These are phyloP conservation scores for Fomitopsis palustris DNA, from an alignment of 1,284 basidiomycete species.

Conservation along the genomic window DNA sequence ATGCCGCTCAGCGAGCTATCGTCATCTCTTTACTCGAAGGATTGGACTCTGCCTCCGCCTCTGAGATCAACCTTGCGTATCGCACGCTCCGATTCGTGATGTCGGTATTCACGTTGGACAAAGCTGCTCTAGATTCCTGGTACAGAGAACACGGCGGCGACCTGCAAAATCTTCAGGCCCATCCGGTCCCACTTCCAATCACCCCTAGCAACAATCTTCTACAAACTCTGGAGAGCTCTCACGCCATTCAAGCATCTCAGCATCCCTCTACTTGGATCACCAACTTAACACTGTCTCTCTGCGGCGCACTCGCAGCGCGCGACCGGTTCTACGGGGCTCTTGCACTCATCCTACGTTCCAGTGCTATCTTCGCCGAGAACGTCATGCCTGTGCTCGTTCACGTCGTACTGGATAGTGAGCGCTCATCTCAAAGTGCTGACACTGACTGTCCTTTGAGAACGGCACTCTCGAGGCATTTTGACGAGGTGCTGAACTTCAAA, in stretches of 20 bases:
- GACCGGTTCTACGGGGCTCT: slow-evolving; percentile 74
- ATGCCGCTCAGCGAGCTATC: slow-evolving; percentile 45
- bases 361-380: slow-evolving; percentile 59
- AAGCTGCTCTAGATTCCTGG: slow-evolving; percentile 31
- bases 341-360: slow-evolving; percentile 49
- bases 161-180: slow-evolving; percentile 49
- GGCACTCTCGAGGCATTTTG: slow-evolving; percentile 63
- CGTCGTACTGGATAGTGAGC: slow-evolving; percentile 51
- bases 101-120: slow-evolving; percentile 38
- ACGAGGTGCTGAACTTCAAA: slow-evolving; percentile 46
- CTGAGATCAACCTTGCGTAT: slow-evolving; percentile 57
- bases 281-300: slow-evolving; percentile 57
- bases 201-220: slow-evolving; percentile 33
- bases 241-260: slow-evolving; percentile 34
- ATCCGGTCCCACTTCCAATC: slow-evolving; percentile 31
- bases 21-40: slow-evolving; percentile 53
- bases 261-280: slow-evolving; percentile 69
- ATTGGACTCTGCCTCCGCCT: slow-evolving; percentile 48
- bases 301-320: slow-evolving; percentile 48
- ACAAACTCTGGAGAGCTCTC: slow-evolving; percentile 35
- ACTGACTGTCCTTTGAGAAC: slow-evolving; percentile 23
- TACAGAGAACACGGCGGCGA: slow-evolving; percentile 44
- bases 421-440: slow-evolving; percentile 9
- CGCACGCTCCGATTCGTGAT: slow-evolving; percentile 56
- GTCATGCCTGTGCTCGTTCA: slow-evolving; percentile 78